Evolutionary conservation across 768 basidiomycete genomes (phyloP), one percentile per base, ranked within the genome.

Genomic region (Kwoniella bestiolae): DNA sequence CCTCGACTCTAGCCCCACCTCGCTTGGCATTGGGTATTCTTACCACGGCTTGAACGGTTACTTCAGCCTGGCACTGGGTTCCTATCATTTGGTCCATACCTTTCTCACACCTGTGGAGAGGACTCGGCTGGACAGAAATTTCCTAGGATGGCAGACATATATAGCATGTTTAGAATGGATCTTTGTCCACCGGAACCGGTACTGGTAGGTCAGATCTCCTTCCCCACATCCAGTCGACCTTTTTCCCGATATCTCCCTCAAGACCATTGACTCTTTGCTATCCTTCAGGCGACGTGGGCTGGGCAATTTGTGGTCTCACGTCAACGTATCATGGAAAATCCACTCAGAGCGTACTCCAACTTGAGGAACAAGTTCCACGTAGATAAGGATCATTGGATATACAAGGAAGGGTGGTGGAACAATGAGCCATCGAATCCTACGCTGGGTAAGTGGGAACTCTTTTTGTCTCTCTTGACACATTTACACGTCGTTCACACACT

Each of bases 281-380:
- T 35, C n/a, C 56, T 68, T 25, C n/a, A 81, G 71, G 68, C 79
- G 8, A 68, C 79, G 11, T 82, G 77, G 70, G 73, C 79, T 1
- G 77, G 74, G 11, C 80, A 81, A 60, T 79, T 81, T 63, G 34
- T 77, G 31, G 80, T 72, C 31, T 79, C 76, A 0, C 64, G 71
- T 5, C 53, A 63, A 47, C 63, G 80, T 12, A 81, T 81, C 31
- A 28, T 73, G 23, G 60, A 60, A 3, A 79, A 76, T 64, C 31
- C 66, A 21, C 59, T 53, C 3, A 12, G 25, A n/a, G 71, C 70
- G 60, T 82, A 80, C 62, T 50, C 46, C 21, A 66, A 69, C 31
- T 41, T 80, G 23, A 45, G 56, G 23, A 56, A 61, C 18, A 71
- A 69, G 45, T 77, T 77, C 46, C 68, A 77, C 41, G 76, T 67